These are phyloP conservation scores for Mycena chlorophos DNA, from an alignment of 768 basidiomycete genomes.

Conservation along the genomic window DNA sequence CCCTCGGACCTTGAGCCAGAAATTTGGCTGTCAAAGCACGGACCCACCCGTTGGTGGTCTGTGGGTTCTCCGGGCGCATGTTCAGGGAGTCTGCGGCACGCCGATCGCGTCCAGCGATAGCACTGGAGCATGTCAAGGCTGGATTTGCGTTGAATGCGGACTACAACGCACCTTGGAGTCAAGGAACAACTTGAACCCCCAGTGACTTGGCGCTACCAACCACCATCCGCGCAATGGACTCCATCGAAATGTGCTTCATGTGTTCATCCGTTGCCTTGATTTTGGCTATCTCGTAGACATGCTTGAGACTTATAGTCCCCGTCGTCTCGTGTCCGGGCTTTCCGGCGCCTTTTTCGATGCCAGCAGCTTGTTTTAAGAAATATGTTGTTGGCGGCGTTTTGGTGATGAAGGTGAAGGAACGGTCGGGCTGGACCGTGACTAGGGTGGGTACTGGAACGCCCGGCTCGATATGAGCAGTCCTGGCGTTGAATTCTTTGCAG, in stretches of 20 bases:
- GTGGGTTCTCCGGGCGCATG: slow-evolving; percentile 18
- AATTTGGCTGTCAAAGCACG: slow-evolving; percentile 17
- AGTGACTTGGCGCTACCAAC: slow-evolving; percentile 86
- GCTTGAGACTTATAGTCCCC: slow-evolving; percentile 90
- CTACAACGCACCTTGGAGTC: slow-evolving; percentile 33
- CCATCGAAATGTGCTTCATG: slow-evolving; percentile 81
- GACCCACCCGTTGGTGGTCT: slow-evolving; percentile 18
- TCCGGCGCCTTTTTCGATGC: slow-evolving; percentile 87
- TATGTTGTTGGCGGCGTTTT: slow-evolving; percentile 90
- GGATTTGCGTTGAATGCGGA: slow-evolving; percentile 3
- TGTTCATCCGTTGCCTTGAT: slow-evolving; percentile 92
- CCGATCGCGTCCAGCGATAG: not conserved
- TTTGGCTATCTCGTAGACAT: slow-evolving; percentile 98
- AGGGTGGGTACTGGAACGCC: slow-evolving; percentile 89
- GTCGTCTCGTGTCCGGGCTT: slow-evolving; percentile 76
- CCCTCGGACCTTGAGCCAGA: slow-evolving; percentile 15
- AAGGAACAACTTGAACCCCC: slow-evolving; percentile 89
- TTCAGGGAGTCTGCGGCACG: slow-evolving; percentile 14
- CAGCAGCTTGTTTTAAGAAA: slow-evolving; percentile 88
- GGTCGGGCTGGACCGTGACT: slow-evolving; percentile 92
- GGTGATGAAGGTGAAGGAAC: slow-evolving; percentile 89
- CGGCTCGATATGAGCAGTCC: slow-evolving; percentile 81
- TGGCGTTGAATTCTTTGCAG: slow-evolving; percentile 99
- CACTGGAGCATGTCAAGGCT: not conserved
- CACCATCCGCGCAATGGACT: slow-evolving; percentile 85